phyloP scores from a whole-genome alignment of 2,329 filamentous ascomycete species.

The Fusarium sp. region DNA sequence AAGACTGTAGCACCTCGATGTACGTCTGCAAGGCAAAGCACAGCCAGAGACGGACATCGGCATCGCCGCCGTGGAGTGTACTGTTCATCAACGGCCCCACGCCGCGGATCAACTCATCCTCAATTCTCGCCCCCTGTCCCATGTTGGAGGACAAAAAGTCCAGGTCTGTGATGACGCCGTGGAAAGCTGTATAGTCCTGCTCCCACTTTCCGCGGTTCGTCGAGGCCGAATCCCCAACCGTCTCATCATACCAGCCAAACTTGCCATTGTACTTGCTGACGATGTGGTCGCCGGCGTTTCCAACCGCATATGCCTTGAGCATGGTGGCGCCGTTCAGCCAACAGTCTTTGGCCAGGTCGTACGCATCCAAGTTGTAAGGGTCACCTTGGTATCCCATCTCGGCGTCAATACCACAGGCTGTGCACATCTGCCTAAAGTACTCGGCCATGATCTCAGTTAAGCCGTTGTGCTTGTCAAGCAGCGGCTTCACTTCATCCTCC shows the following conservation, averaged over 20 bases:
- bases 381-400: background rate
- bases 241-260: slow-evolving; percentile 33
- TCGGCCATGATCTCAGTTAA: background rate
- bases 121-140: background rate
- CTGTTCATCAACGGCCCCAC: too few relatives aligned
- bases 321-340: slow-evolving; percentile 5
- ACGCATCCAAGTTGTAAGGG: slow-evolving; percentile 22
- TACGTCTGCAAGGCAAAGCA: slow-evolving; percentile 30
- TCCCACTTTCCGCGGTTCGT: slow-evolving; percentile 12
- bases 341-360: slow-evolving; percentile 11
- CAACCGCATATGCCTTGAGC: background rate
- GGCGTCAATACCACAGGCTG: background rate
- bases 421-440: slow-evolving; percentile 6
- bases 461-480: slow-evolving; percentile 11
- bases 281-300: background rate
- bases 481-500: slow-evolving; percentile 59
- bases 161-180: slow-evolving; percentile 21
- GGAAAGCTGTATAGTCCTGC: slow-evolving; percentile 23
- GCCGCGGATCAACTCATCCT: slow-evolving; percentile 37
- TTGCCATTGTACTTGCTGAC: slow-evolving; percentile 28
- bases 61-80: too few relatives aligned
- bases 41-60: slow-evolving; percentile 23
- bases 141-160: slow-evolving; percentile 15
- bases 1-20: slow-evolving; percentile 27
- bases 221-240: background rate